phyloP scores from a whole-genome alignment of 2,329 filamentous ascomycete species.

The Cytospora schulzeri region DNA sequence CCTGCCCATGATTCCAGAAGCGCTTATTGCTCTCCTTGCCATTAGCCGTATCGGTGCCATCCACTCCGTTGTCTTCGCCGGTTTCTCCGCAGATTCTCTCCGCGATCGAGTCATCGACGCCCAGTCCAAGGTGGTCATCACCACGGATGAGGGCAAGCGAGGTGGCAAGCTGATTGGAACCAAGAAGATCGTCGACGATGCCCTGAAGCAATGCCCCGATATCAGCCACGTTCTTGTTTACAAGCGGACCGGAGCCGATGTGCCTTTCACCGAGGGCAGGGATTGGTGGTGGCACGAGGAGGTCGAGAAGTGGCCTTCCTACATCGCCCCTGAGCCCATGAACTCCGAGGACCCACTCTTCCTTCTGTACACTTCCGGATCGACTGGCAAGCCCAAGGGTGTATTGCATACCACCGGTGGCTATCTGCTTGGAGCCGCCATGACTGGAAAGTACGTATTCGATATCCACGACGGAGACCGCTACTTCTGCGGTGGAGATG shows the following conservation, averaged over 20 bases:
- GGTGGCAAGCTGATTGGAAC: conserved; percentile 96
- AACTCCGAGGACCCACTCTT: conserved; percentile 95
- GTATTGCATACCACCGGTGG: conserved; percentile 97
- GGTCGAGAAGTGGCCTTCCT: conserved; percentile 92
- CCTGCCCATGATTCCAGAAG: conserved; percentile 98
- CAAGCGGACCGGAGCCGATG: conserved; percentile 91
- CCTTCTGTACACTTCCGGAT: conserved; percentile 96
- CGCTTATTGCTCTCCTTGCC: conserved; percentile 86
- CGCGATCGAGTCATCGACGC: conserved; percentile 93
- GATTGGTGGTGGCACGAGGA: conserved; percentile 99
- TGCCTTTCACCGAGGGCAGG: conserved; percentile 85
- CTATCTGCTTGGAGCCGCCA: conserved; percentile 89
- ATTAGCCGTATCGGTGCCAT: conserved; percentile 91
- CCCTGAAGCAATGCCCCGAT: conserved; percentile 91
- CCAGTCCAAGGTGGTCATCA: conserved; percentile 90
- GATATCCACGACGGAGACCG: conserved; percentile 92
- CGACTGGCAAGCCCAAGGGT: conserved; percentile 98
- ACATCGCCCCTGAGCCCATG: conserved; percentile 86
- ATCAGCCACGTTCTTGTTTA: conserved; percentile 86
- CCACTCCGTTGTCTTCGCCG: conserved; percentile 96
- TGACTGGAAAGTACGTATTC: conserved; percentile 98
- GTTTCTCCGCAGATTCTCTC: conserved; percentile 94
- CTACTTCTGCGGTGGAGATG: conserved; percentile 97
- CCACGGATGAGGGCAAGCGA: conserved; percentile 95
- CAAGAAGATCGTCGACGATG: conserved; percentile 99